Base-by-base conservation (phyloP, 83 land plant genomes). In the Thuja plicata region DNA sequence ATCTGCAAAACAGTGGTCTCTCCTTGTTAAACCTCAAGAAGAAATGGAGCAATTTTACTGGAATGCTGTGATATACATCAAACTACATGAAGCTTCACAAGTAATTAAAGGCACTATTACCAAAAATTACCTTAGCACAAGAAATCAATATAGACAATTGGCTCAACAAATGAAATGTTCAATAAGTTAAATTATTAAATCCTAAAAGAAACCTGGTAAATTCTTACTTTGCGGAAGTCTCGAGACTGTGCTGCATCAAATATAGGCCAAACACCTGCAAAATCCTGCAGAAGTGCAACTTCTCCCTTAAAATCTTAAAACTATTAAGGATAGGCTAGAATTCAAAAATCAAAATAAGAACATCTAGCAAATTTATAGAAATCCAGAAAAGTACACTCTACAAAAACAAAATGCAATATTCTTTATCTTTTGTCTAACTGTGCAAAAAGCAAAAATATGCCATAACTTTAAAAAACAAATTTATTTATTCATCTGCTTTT, bases 191-290 rank as follows among this genome's bases (percentile, higher is more conserved):
- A 83, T 30, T 50, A 11, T 48, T n/a, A 46, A 30, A 83, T 12
- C 7, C 45, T 48, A n/a, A 30, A 15, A 32, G 34, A 48, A 83
- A 45, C 52, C 55, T 9, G 15, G 45, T 83, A 83, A 48, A 46
- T 5, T 83, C 66, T 86, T 87, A 97, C 99, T 95, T 98, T 98
- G 9, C 99, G 96, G 74, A 98, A 98, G 86, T 98, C 99, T 27
- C 99, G 89, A 46, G 99, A 96, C 89, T 98, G 99, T n/a, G 96
- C 97, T 19, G 99, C 97, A 93, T 98, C 99, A 88, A 96, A 98
- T 79, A 98, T 98, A 54, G 99, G 99, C 99, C 99, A 98, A 60
- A 97, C 98, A 90, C 97, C 97, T 54, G 99, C 99, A 89, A 98
- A 98, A 92, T 98, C 99, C 99, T 98, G 93, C 86, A 88, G 45